Conservation (phyloP, 768 basidiomycete genomes). For the Austroboletus festivus region DNA sequence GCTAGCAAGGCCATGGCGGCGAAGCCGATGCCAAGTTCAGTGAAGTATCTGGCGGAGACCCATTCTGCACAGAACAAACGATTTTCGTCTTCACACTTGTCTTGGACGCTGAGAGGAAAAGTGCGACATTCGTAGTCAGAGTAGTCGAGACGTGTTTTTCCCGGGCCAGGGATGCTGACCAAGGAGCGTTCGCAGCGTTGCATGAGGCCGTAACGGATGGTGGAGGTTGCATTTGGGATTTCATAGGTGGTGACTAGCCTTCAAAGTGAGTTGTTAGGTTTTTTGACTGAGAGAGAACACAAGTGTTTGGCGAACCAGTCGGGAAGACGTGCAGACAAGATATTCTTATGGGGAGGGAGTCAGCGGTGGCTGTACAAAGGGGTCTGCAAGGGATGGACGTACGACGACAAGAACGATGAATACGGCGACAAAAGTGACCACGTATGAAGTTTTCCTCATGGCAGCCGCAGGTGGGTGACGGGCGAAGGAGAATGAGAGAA, state of each 20-base stretch:
- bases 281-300: slow-evolving; percentile 13
- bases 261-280: slow-evolving; percentile 30
- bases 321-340: slow-evolving; percentile 50
- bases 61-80: slow-evolving; percentile 60
- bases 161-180: slow-evolving; percentile 45
- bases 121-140: slow-evolving; percentile 58
- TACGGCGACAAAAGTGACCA: slow-evolving; percentile 58
- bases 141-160: slow-evolving; percentile 45
- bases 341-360: slow-evolving; percentile 41
- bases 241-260: slow-evolving; percentile 39
- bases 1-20: slow-evolving; percentile 54
- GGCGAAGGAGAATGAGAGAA: background rate
- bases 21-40: slow-evolving; percentile 65
- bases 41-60: slow-evolving; percentile 66
- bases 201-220: slow-evolving; percentile 56
- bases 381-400: slow-evolving; percentile 32
- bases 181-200: slow-evolving; percentile 53
- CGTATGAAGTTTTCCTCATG: slow-evolving; percentile 73
- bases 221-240: slow-evolving; percentile 42
- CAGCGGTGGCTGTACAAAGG: background rate
- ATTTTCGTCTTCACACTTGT: slow-evolving; percentile 51
- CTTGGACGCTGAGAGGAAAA: slow-evolving; percentile 56
- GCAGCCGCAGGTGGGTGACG: background rate
- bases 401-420: slow-evolving; percentile 50
- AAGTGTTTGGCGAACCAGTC: slow-evolving; percentile 55